Conservation (phyloP, 2,329 filamentous ascomycete species). For the Ophiostoma fasciatum region DNA sequence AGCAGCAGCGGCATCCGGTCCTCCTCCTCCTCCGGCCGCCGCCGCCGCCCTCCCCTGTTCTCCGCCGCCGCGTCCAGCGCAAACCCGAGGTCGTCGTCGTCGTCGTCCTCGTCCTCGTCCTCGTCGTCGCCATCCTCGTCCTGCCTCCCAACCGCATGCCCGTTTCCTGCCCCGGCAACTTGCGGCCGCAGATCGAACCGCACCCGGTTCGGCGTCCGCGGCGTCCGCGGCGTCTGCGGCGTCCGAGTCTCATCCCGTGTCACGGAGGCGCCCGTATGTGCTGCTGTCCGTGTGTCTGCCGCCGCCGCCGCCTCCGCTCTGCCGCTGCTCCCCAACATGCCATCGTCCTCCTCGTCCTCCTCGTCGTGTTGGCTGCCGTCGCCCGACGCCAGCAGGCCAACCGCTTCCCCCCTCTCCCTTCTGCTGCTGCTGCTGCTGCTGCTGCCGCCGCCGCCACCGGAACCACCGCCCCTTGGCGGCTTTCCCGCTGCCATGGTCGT, state of each 20-base stretch:
- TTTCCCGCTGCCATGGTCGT: no score
- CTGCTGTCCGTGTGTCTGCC: background rate
- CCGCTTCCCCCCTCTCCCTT: background rate
- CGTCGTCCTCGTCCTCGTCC: slow-evolving; percentile 12
- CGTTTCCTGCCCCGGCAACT: slow-evolving; percentile 14
- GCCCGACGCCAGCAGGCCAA: slow-evolving; percentile 1
- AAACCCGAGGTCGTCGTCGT: slow-evolving; percentile 17
- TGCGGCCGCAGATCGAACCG: slow-evolving; percentile 50
- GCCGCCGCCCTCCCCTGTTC: no score
- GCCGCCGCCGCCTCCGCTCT: slow-evolving; percentile 3
- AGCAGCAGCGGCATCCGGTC: slow-evolving; percentile 60
- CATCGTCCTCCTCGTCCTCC: slow-evolving; percentile 1
- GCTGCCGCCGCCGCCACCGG: no score
- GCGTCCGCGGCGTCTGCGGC: slow-evolving; percentile 24
- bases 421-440: background rate
- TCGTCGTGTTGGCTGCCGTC: background rate
- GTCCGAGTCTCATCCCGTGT: no score
- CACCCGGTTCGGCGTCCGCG: slow-evolving; percentile 56
- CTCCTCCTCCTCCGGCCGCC: slow-evolving; percentile 26
- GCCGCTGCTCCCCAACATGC: slow-evolving; percentile 3
- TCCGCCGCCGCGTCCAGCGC: slow-evolving; percentile 17
- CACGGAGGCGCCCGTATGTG: background rate
- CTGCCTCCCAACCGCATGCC: background rate
- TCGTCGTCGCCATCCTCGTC: background rate
- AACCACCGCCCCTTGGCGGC: no score